Conservation (phyloP, 495 filamentous ascomycete species). For the Filosporella fistucella region DNA sequence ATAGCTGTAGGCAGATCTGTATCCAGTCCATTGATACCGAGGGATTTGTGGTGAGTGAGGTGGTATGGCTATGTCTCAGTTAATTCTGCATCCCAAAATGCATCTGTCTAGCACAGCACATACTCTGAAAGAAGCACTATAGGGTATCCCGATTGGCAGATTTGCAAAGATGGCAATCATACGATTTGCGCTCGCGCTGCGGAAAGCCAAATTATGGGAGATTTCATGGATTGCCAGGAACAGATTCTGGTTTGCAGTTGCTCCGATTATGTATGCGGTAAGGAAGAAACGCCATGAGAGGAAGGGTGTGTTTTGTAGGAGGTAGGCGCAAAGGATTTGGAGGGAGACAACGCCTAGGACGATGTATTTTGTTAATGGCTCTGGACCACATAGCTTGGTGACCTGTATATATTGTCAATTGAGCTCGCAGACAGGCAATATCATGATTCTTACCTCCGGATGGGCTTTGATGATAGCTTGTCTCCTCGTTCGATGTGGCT, state of each 20-base stretch:
- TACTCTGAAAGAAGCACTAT: conserved; percentile 92
- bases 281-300: conserved; percentile 79
- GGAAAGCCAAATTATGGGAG: conserved; percentile 95
- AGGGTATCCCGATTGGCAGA: conserved; percentile 90
- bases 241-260: conserved; percentile 96
- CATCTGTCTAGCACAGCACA: conserved; percentile 14
- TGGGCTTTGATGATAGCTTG: conserved; percentile 97
- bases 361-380: conserved; percentile 92
- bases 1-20: conserved; percentile 91
- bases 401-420: conserved; percentile 51
- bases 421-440: conserved; percentile 3
- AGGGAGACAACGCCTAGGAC: conserved; percentile 80
- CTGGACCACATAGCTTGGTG: conserved; percentile 94
- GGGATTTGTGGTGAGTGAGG: conserved; percentile 97
- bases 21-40: conserved; percentile 94
- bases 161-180: conserved; percentile 90
- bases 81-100: not conserved
- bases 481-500: conserved; percentile 88
- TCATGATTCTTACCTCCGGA: conserved; percentile 64
- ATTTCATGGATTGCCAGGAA: conserved; percentile 99
- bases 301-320: conserved; percentile 74
- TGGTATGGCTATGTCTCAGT: conserved; percentile 71
- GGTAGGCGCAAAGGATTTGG: conserved; percentile 75
- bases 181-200: conserved; percentile 76
- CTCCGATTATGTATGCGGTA: conserved; percentile 87